These are phyloP conservation scores for Nectriaceae sp. DNA, from an alignment of 2,329 filamentous ascomycete species.

Conservation along the genomic window DNA sequence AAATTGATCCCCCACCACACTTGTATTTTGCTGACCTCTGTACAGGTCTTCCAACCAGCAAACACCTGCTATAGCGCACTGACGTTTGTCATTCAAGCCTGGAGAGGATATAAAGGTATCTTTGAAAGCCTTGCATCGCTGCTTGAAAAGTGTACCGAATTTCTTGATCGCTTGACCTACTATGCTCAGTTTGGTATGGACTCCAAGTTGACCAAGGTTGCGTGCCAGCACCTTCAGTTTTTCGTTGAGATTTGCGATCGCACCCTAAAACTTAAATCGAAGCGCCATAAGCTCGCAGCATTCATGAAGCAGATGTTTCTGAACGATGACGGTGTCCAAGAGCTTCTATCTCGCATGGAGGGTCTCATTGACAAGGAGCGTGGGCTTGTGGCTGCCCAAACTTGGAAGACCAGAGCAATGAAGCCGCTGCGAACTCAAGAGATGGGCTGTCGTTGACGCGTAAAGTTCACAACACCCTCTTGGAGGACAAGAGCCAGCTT, in stretches of 20 bases:
- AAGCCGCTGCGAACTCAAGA: constrained; percentile 31
- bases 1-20: not conserved
- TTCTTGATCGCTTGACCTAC: constrained; percentile 35
- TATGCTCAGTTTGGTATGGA: constrained; percentile 34
- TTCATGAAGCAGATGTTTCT: constrained; percentile 38
- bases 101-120: constrained; percentile 37
- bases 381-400: constrained; percentile 35
- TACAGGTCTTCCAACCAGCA: constrained; percentile 35
- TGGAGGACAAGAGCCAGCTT: constrained; percentile 31
- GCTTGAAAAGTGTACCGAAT: constrained; percentile 35
- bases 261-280: constrained; percentile 31
- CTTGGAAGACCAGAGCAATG: constrained; percentile 34
- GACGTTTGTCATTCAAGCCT: constrained; percentile 37
- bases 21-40: constrained; percentile 7
- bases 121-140: constrained; percentile 35
- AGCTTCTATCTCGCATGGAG: constrained; percentile 33
- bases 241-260: constrained; percentile 39
- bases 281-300: constrained; percentile 28
- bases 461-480: constrained; percentile 19
- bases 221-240: constrained; percentile 36
- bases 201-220: constrained; percentile 30
- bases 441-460: constrained; percentile 16
- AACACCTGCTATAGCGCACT: constrained; percentile 38
- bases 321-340: constrained; percentile 36
- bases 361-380: constrained; percentile 35